These are phyloP conservation scores for Chaetomium tenue DNA, from an alignment of 495 filamentous ascomycete genomes.

Conservation along the genomic window DNA sequence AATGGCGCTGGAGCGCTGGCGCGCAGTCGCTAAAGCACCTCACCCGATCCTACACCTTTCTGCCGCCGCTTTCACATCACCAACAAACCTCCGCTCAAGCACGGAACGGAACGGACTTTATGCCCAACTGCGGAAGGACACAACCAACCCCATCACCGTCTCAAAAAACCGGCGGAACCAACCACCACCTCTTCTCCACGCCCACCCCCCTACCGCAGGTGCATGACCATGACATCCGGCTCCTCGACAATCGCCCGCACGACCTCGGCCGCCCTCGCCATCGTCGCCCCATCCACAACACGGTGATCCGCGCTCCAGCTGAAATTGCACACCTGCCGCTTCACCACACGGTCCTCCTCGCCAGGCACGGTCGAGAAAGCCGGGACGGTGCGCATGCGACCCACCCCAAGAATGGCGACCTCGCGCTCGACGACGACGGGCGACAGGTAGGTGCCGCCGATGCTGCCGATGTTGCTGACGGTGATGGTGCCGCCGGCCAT, in stretches of 20 bases:
- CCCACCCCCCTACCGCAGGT: conserved; percentile 42
- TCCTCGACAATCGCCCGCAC: conserved; percentile 76
- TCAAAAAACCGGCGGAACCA: neutral
- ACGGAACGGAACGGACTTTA: no score
- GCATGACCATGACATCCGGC: conserved; percentile 77
- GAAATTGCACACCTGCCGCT: conserved; percentile 72
- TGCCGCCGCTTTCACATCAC: neutral
- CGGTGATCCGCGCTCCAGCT: conserved; percentile 98
- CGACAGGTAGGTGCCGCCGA: conserved; percentile 87
- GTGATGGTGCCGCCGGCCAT: conserved; percentile 88
- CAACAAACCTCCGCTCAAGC: neutral
- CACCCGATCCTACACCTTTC: neutral
- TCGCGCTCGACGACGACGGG: conserved; percentile 88
- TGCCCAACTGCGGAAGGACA: no score
- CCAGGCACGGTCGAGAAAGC: conserved; percentile 56
- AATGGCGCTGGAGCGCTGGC: neutral
- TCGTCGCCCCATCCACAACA: conserved; percentile 89
- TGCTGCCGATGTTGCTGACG: conserved; percentile 94
- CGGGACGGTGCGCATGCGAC: conserved; percentile 69
- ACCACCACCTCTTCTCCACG: neutral
- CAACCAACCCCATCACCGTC: neutral
- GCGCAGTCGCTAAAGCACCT: neutral
- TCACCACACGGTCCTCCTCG: conserved; percentile 55
- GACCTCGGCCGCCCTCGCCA: conserved; percentile 82
- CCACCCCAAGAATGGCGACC: conserved; percentile 89